These are phyloP conservation scores for Friedmanniomyces endolithicus DNA, from an alignment of 495 filamentous ascomycete genomes.

Conservation along the genomic window DNA sequence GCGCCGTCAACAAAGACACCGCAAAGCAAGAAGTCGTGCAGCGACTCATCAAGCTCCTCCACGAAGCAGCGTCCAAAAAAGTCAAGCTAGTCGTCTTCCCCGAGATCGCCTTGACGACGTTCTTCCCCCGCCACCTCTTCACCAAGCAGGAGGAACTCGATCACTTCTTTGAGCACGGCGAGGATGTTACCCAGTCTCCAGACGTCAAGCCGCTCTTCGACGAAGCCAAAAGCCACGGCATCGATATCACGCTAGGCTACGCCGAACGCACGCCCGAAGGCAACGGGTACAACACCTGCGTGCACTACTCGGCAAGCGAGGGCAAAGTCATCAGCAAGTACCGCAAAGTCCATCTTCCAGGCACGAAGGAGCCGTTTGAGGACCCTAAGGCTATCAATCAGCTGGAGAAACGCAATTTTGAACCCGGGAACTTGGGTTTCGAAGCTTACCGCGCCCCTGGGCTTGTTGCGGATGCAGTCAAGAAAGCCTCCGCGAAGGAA, in stretches of 20 bases:
- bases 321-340: conserved; percentile 36
- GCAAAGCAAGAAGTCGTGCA: conserved; percentile 28
- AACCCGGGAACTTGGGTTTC: conserved; percentile 37
- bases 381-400: conserved; percentile 36
- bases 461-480: conserved; percentile 23
- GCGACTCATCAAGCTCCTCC: conserved; percentile 35
- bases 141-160: conserved; percentile 30
- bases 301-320: conserved; percentile 36
- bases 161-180: conserved; percentile 35
- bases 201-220: conserved; percentile 38
- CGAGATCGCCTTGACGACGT: conserved; percentile 38
- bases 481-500: conserved; percentile 6
- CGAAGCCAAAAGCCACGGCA: conserved; percentile 28
- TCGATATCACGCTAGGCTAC: conserved; percentile 40
- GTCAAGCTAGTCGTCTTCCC: conserved; percentile 38
- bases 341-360: conserved; percentile 40
- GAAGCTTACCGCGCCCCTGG: conserved; percentile 36
- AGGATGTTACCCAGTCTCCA: conserved; percentile 26
- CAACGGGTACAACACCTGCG: conserved; percentile 34
- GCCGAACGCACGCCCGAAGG: conserved; percentile 32
- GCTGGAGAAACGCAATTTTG: conserved; percentile 41
- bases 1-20: conserved; percentile 5
- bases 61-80: conserved; percentile 27
- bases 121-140: conserved; percentile 39
- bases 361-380: conserved; percentile 35